Evolutionary conservation across 805 yeast species (phyloP), one percentile per base, ranked within the genome.

Genomic region (Debaryomyces hansenii): DNA sequence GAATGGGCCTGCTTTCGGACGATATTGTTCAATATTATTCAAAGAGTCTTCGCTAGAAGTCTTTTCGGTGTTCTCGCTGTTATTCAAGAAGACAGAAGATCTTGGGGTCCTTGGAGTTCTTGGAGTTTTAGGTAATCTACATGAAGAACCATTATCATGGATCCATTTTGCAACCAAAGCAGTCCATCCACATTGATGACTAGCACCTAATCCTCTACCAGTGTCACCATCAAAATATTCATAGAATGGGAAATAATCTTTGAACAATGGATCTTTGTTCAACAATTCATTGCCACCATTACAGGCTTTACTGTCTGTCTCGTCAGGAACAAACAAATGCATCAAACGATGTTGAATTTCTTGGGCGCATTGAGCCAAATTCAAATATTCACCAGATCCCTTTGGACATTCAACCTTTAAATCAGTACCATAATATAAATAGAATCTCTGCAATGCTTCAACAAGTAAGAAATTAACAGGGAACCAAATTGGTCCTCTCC

Each of bases 401-500:
- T 80, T 84, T 16, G 97, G 97, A 65, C 91, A 88, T 66, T 89
- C 94, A 42, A 91, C 86, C 65, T 86, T 87, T 60, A 90, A 79
- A 43, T 78, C 84, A 21, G 91, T 83, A 10, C 97, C 97, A 63
- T 90, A 90, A 72, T 90, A 90, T 59, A 90, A 72, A 64, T 84
- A 89, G 65, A 89, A 89, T 57, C 96, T 77, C 67, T 90, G 94
- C 56, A 90, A 72, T 0, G 96, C 82, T 70, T 90, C 97, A 47
- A 90, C 88, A 34, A 90, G 70, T 50, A 90, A 71, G 65, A 90
- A 90, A 59, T 86, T 90, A 10, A 88, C 88, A 16, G 97, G 96
- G 75, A 90, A 90, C 97, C 97, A 90, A 55, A 90, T 90, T 12
- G 97, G 97, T 2, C 97, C 97, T 65, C 97, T 79, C 97, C 97